Conservation (phyloP, 176 grass and related monocot species). For the Lolium multiflorum region DNA sequence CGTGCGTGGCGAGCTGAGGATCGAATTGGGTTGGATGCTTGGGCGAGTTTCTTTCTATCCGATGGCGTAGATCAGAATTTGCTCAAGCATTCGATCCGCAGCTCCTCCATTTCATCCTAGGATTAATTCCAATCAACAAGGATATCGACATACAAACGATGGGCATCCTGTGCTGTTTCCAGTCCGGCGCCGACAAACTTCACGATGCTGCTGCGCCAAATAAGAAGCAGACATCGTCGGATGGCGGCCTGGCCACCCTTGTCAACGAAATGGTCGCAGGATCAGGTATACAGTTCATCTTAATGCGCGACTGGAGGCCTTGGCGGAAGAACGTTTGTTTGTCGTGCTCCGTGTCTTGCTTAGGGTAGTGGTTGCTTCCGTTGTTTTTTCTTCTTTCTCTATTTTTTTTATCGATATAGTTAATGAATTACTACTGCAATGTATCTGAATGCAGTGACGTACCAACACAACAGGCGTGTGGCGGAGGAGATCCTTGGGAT, state of each 20-base stretch:
- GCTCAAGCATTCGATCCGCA: conserved; percentile 41
- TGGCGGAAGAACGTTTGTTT: background rate
- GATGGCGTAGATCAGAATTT: conserved; percentile 22
- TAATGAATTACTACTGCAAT: background rate
- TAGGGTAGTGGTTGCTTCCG: too few relatives aligned
- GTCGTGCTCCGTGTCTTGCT: too few relatives aligned
- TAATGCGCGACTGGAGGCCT: background rate
- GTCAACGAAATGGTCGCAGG: conserved; percentile 51
- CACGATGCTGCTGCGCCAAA: background rate
- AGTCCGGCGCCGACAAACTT: conserved; percentile 30
- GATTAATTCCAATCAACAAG: background rate
- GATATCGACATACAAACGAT: conserved; percentile 6
- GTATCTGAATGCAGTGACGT: conserved; percentile 32
- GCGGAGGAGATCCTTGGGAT: conserved; percentile 63
- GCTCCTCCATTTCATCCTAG: background rate
- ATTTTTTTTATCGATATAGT: background rate
- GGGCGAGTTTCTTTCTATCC: conserved; percentile 41
- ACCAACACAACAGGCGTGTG: conserved; percentile 38
- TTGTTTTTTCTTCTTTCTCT: background rate
- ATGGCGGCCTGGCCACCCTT: conserved; percentile 34
- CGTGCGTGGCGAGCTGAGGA: background rate
- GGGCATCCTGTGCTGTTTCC: conserved; percentile 65
- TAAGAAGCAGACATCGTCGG: conserved; percentile 9
- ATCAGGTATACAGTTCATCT: conserved; percentile 31
- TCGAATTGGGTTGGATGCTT: conserved; percentile 38